Evolutionary conservation across 2,329 filamentous ascomycete genomes (phyloP), one percentile per base, ranked within the genome.

Genomic region (Trichocomaceae sp.): DNA sequence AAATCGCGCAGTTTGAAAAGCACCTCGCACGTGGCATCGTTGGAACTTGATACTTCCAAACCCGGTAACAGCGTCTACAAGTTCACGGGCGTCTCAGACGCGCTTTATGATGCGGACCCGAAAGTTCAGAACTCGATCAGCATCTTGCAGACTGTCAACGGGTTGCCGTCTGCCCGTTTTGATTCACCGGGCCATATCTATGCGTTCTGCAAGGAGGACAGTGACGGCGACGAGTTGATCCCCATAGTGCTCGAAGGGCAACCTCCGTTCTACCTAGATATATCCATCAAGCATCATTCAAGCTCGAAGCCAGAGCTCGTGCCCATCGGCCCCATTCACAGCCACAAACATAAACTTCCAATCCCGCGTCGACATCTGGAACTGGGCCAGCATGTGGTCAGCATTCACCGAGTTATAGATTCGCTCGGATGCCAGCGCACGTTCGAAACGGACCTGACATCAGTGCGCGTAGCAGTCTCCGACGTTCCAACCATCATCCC

Each of bases 231-330:
- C 64, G 91, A 99, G 65, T 84, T 83, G 41, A 96, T 99, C 53
- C 91, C 92, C 0, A 86, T 99, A 57, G 85, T 82, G 2, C 79
- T 99, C 17, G 87, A 87, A 57, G 93, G 93, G 39, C 78, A 86
- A 15, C 83, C 92, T 6, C 93, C 93, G 0, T 99, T 99, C 75
- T 86, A 85, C 47, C 77, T 99, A 4, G 93, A 97, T 68, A 81
- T 97, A 22, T 90, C 92, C 65, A 89, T 99, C 72, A 95, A 91
- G 74, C 92, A 97, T 64, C 87, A 95, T 66, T 86, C 88, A 52
- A 87, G 84, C 23, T 82, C 84, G 9, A 84, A 86, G 59, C 84
- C 90, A 0, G 91, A 97, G 67, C 83, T 87, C 19, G 86, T 95
- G 68, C 83, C 85, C 49, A 85, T 96, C 60, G 83, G 88, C 9